Percentiles rank a stretch among this genome's conserved stretches.
Evolutionary conservation across 306 rosid genomes (phyloP).

Genomic region (Prunus davidiana): DNA sequence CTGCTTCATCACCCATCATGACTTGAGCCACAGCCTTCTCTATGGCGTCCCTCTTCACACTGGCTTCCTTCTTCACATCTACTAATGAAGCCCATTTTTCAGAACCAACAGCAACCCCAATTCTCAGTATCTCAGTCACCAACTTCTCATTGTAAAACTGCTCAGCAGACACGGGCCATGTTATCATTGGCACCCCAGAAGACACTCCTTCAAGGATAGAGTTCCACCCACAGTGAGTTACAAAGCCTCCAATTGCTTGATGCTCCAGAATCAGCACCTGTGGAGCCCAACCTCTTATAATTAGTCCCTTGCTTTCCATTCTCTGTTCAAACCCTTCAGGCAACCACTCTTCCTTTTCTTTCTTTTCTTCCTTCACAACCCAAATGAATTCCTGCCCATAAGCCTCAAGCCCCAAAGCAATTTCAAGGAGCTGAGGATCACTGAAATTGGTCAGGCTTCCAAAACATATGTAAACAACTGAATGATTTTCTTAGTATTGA

Average conservation of each 20-base stretch:
- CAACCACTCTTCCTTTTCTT: slow-evolving; percentile 22
- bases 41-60: slow-evolving; percentile 19
- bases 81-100: slow-evolving; percentile 12
- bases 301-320: slow-evolving; percentile 30
- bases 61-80: slow-evolving; percentile 4
- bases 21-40: slow-evolving; percentile 28
- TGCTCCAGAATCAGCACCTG: slow-evolving; percentile 33
- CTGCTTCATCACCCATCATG: slow-evolving; percentile 33
- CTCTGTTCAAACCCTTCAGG: slow-evolving; percentile 34
- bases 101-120: slow-evolving; percentile 35
- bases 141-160: slow-evolving; percentile 42
- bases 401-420: slow-evolving; percentile 35
- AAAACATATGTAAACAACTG: slow-evolving; percentile 36
- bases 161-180: slow-evolving; percentile 28
- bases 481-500: slow-evolving; percentile 22
- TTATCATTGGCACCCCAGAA: slow-evolving; percentile 25
- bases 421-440: slow-evolving; percentile 22
- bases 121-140: slow-evolving; percentile 16
- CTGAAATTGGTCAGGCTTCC: slow-evolving; percentile 24
- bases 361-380: slow-evolving; percentile 31
- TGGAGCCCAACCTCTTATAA: slow-evolving; percentile 40
- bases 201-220: slow-evolving; percentile 19
- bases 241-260: slow-evolving; percentile 31
- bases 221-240: slow-evolving; percentile 46
- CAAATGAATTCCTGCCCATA: slow-evolving; percentile 31